phyloP scores from a whole-genome alignment of 2,329 filamentous ascomycete genomes.

The Ophiostoma populinum region DNA sequence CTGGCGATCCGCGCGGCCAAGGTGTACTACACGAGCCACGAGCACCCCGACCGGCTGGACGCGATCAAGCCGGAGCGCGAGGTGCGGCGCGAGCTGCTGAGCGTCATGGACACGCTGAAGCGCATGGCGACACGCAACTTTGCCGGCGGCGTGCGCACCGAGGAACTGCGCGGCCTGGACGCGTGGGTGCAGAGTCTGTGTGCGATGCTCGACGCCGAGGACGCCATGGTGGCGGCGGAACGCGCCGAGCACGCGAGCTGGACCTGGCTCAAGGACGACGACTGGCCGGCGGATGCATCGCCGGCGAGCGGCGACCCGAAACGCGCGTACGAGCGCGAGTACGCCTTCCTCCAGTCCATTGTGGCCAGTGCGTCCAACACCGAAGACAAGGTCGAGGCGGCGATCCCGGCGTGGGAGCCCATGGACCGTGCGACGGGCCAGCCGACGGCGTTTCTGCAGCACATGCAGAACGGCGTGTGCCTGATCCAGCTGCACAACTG shows the following conservation, averaged over 20 bases:
- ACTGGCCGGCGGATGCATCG: constrained; percentile 40
- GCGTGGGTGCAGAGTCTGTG: constrained; percentile 68
- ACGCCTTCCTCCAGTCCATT: constrained; percentile 66
- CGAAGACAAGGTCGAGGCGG: constrained; percentile 24
- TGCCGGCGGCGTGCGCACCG: constrained; percentile 58
- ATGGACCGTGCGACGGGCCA: constrained; percentile 22
- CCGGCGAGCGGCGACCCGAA: constrained; percentile 18
- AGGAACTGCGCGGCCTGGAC: constrained; percentile 60
- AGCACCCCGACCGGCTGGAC: constrained; percentile 69
- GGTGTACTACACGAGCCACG: constrained; percentile 89
- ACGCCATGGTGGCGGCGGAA: constrained; percentile 60
- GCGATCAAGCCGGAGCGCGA: constrained; percentile 75
- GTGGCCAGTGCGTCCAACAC: constrained; percentile 11
- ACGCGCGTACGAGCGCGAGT: constrained; percentile 57
- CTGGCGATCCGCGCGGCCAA: constrained; percentile 91
- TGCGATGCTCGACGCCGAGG: constrained; percentile 58
- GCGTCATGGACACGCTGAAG: constrained; percentile 80
- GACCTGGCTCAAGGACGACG: constrained; percentile 58
- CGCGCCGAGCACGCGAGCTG: constrained; percentile 51
- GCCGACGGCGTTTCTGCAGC: constrained; percentile 56
- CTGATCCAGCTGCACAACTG: constrained; percentile 83
- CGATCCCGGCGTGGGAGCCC: constrained; percentile 52
- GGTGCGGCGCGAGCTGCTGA: constrained; percentile 67
- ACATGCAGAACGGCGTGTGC: constrained; percentile 61
- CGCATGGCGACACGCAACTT: constrained; percentile 82